Evolutionary conservation across 2,329 filamentous ascomycete genomes (phyloP), one percentile per base, ranked within the genome.

Genomic region (Eurotiales sp.): DNA sequence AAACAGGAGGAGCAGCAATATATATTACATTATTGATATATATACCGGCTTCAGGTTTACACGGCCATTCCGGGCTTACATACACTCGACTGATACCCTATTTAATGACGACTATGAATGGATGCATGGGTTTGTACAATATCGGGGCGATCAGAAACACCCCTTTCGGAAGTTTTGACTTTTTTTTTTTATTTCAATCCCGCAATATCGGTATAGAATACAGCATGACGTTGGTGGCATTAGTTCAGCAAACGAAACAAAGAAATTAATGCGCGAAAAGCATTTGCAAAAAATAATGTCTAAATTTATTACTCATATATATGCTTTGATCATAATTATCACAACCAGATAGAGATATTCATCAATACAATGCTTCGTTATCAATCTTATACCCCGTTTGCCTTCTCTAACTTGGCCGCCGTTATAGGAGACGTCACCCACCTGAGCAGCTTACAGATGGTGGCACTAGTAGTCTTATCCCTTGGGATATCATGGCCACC

Each of bases 401-500:
- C 15, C 37, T 54, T 40, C 27, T 48, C 40, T 11, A 45, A 29
- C 8, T 47, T 42, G 2, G 41, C 43, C 6, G 40, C 39, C 6
- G 29, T 41, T 25, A 50, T 25, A 29, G 52, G 29, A 1, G 52
- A 51, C 4, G 52, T 47, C 22, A 48, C 52, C 52, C 52, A 54
- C 46, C 49, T 40, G n/a, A 54, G 25, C 37, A 54, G 39, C 17
- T 25, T 39, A 27, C 48, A 49, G 25, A 54, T 51, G 8, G 48
- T 44, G 15, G 57, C 52, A 32, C 60, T 68, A 15, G 72, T 69
- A 14, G 12, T 51, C 8, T 53, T 55, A 5, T 45, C 62, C 27
- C 72, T 58, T 8, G 72, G 72, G 54, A 75, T 71, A 53, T 74
- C 72, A 65, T 75, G 72, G 0, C 72, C 72, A 6, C 72, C 72